Percentiles rank a stretch among this genome's conserved stretches.
These are phyloP conservation scores for Poteriospumella lacustris DNA, from an alignment of 108 stramenopile species.

Conservation along the genomic window DNA sequence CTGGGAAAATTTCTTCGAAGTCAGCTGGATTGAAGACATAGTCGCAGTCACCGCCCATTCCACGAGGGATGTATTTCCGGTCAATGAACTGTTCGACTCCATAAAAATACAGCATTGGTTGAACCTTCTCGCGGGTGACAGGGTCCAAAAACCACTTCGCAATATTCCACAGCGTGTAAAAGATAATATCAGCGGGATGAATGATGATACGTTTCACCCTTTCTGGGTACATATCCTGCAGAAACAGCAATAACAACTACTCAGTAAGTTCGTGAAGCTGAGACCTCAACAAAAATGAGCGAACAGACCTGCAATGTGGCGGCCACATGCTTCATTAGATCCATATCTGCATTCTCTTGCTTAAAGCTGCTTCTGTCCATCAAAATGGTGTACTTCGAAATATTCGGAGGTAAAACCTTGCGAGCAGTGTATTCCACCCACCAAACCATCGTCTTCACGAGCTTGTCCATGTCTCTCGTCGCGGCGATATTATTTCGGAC, in stretches of 20 bases:
- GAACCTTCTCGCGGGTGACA: conserved; percentile 16
- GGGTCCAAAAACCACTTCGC: conserved; percentile 26
- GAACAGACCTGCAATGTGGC: not conserved
- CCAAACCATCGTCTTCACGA: not conserved
- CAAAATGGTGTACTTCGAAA: not conserved
- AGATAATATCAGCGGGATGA: conserved; percentile 3
- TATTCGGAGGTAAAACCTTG: not conserved
- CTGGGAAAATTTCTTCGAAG: not conserved
- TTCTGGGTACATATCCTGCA: conserved; percentile 23
- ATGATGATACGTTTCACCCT: not conserved
- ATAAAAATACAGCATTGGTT: not conserved
- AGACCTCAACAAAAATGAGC: too few relatives aligned
- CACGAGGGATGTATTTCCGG: not conserved
- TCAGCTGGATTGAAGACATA: not conserved
- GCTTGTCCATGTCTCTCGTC: not conserved
- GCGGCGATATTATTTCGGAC: not conserved
- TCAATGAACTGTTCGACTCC: conserved; percentile 21
- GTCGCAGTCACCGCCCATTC: not conserved
- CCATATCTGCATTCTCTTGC: conserved; percentile 1
- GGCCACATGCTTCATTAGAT: not conserved
- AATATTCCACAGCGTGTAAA: conserved; percentile 20
- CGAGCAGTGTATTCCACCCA: not conserved
- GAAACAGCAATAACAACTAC: not conserved
- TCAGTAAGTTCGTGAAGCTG: too few relatives aligned
- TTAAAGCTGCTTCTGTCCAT: not conserved